Percentiles rank a stretch among this genome's conserved stretches.
phyloP scores from a whole-genome alignment of 2,329 filamentous ascomycete genomes.

The Botrytis hyacinthi region DNA sequence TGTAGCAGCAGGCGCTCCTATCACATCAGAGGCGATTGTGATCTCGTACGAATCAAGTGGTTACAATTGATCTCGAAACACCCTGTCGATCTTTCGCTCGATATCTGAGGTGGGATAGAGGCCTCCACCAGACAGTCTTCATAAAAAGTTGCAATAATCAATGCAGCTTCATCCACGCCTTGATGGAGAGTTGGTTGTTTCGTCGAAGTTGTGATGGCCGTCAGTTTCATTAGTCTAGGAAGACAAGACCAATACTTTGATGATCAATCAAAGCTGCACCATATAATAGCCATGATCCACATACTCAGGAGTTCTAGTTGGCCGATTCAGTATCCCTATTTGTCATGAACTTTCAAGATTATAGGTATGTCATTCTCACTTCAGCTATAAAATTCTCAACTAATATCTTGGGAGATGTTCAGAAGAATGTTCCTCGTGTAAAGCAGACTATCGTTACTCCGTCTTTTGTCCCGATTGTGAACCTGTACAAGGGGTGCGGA shows the following conservation, averaged over 20 bases:
- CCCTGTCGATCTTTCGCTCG: neutral
- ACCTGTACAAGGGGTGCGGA: slow-evolving; percentile 50
- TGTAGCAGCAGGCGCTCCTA: no score
- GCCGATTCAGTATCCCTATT: slow-evolving; percentile 66
- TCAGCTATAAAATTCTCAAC: slow-evolving; percentile 54
- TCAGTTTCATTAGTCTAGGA: no score
- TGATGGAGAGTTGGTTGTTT: no score
- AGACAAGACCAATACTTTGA: neutral
- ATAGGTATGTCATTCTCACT: slow-evolving; percentile 45
- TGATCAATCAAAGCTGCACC: neutral
- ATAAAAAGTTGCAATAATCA: neutral
- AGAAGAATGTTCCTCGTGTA: slow-evolving; percentile 41
- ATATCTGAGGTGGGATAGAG: neutral
- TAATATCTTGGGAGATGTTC: slow-evolving; percentile 47
- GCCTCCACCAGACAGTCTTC: no score
- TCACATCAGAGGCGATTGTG: no score
- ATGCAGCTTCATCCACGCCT: no score
- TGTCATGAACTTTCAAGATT: slow-evolving; percentile 36
- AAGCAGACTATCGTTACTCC: slow-evolving; percentile 53
- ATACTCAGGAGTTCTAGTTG: slow-evolving; percentile 40
- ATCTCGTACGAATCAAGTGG: neutral
- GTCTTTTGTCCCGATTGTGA: slow-evolving; percentile 60
- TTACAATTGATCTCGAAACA: neutral
- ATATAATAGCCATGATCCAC: neutral
- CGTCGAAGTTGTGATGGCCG: neutral